A percentile compares a stretch with the other conserved stretches of the same genome.
Evolutionary conservation across 2,329 filamentous ascomycete species (phyloP).

Genomic region (Fusarium dimerum): DNA sequence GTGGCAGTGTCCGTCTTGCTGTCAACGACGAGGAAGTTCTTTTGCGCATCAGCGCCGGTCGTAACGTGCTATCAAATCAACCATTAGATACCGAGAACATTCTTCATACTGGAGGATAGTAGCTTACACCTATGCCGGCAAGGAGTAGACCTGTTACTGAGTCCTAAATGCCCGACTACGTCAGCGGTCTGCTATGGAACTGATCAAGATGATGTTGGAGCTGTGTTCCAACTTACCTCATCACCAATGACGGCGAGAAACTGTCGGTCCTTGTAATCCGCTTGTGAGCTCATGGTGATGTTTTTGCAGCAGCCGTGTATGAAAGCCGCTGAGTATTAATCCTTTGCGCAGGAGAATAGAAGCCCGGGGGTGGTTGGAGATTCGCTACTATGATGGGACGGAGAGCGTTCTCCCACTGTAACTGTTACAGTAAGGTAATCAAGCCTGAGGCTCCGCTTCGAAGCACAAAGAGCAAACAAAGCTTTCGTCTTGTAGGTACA

Average conservation of each 20-base stretch:
- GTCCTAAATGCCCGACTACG: constrained; percentile 59
- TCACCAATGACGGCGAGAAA: constrained; percentile 98
- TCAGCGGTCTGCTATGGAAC: constrained; percentile 24
- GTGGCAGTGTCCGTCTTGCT: constrained; percentile 83
- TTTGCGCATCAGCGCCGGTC: constrained; percentile 81
- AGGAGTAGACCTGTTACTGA: constrained; percentile 95
- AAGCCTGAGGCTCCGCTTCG: constrained; percentile 29
- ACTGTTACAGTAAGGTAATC: constrained; percentile 12
- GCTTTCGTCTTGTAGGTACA: too few relatives aligned
- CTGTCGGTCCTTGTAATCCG: constrained; percentile 79
- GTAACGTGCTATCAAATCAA: constrained; percentile 74
- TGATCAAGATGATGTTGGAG: constrained; percentile 3
- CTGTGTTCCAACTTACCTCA: constrained; percentile 62
- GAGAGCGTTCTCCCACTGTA: not conserved
- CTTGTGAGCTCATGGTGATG: constrained; percentile 49
- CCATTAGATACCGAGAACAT: not conserved
- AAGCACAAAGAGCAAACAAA: not conserved
- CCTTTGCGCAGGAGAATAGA: constrained; percentile 3
- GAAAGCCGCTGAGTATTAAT: constrained; percentile 5
- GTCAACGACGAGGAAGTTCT: constrained; percentile 98
- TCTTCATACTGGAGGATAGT: constrained; percentile 10
- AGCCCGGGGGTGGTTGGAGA: constrained; percentile 16
- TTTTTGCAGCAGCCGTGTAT: not conserved
- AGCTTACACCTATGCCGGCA: constrained; percentile 83
- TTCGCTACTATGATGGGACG: constrained; percentile 3